Evolutionary conservation across 768 basidiomycete species (phyloP).

Genomic region (Trametes cinnabarina): DNA sequence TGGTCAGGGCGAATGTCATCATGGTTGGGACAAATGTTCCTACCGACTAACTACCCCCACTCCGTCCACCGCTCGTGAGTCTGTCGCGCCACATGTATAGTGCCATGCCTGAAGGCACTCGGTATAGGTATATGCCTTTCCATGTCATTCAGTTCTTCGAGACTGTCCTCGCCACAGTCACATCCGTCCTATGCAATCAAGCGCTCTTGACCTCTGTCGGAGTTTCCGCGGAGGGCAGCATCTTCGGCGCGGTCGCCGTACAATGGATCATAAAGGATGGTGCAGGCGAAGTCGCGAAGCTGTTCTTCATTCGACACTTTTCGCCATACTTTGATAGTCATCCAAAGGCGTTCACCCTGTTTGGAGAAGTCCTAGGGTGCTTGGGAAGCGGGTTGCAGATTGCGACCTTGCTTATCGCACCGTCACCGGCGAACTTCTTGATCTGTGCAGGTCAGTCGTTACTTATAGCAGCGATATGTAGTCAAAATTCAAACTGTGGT

Average conservation of each 20-base stretch:
- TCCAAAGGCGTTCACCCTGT: slow-evolving; percentile 30
- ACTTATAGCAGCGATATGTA: not conserved
- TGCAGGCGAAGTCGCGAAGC: slow-evolving; percentile 30
- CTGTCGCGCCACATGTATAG: not conserved
- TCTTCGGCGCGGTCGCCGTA: slow-evolving; percentile 31
- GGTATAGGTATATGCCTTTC: slow-evolving; percentile 8
- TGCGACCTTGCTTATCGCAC: slow-evolving; percentile 24
- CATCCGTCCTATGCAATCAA: slow-evolving; percentile 31
- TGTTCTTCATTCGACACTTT: slow-evolving; percentile 30
- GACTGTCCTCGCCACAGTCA: slow-evolving; percentile 24
- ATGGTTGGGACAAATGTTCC: slow-evolving; percentile 31
- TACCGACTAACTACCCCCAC: slow-evolving; percentile 32
- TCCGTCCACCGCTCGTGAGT: slow-evolving; percentile 31
- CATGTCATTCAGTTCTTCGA: slow-evolving; percentile 30
- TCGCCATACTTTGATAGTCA: slow-evolving; percentile 32
- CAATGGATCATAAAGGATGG: slow-evolving; percentile 34
- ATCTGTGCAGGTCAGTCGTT: slow-evolving; percentile 25
- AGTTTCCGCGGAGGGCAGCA: slow-evolving; percentile 29
- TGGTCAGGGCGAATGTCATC: slow-evolving; percentile 21
- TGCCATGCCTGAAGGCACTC: not conserved
- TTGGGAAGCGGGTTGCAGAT: slow-evolving; percentile 28
- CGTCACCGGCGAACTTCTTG: slow-evolving; percentile 25
- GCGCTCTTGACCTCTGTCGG: slow-evolving; percentile 30
- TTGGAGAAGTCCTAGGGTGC: slow-evolving; percentile 23
- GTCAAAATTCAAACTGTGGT: not conserved